A percentile compares a stretch with the other conserved stretches of the same genome.
Conservation (phyloP, 768 basidiomycete genomes). For the Russula foetens region DNA sequence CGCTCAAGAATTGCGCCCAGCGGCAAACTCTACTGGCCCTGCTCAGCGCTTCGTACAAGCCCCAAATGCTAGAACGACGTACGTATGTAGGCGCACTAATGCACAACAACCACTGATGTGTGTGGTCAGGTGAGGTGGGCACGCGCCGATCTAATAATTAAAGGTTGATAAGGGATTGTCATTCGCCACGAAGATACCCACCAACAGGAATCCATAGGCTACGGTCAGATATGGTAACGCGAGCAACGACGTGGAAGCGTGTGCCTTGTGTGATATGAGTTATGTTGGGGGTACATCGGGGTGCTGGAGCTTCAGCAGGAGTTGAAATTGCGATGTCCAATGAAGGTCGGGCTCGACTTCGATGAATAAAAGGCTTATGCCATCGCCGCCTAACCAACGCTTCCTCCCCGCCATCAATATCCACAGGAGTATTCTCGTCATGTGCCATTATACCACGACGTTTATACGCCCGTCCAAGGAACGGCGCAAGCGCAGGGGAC, state of each 20-base stretch:
- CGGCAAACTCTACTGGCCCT: slow-evolving; percentile 27
- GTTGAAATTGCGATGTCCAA: slow-evolving; percentile 26
- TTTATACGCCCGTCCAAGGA: slow-evolving; percentile 38
- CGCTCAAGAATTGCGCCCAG: slow-evolving; percentile 28
- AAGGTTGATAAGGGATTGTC: not conserved
- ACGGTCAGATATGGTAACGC: slow-evolving; percentile 35
- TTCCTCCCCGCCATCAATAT: slow-evolving; percentile 26
- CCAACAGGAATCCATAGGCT: slow-evolving; percentile 38
- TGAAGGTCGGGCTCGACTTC: slow-evolving; percentile 34
- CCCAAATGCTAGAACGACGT: slow-evolving; percentile 19
- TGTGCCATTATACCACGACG: slow-evolving; percentile 35
- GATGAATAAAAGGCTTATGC: slow-evolving; percentile 33
- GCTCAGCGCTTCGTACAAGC: not conserved
- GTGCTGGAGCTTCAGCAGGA: not conserved
- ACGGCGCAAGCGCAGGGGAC: slow-evolving; percentile 42
- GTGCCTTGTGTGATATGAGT: slow-evolving; percentile 23
- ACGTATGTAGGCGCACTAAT: slow-evolving; percentile 43
- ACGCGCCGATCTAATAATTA: slow-evolving; percentile 28
- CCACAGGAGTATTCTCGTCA: slow-evolving; percentile 28
- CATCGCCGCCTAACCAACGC: slow-evolving; percentile 21
- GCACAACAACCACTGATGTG: slow-evolving; percentile 41
- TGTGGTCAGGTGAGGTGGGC: slow-evolving; percentile 23
- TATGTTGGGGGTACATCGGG: not conserved
- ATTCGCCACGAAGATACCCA: slow-evolving; percentile 20
- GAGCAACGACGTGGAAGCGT: slow-evolving; percentile 41